Evolutionary conservation across 805 yeast species (phyloP).

Genomic region (Cyberlindnera euphorbiae): DNA sequence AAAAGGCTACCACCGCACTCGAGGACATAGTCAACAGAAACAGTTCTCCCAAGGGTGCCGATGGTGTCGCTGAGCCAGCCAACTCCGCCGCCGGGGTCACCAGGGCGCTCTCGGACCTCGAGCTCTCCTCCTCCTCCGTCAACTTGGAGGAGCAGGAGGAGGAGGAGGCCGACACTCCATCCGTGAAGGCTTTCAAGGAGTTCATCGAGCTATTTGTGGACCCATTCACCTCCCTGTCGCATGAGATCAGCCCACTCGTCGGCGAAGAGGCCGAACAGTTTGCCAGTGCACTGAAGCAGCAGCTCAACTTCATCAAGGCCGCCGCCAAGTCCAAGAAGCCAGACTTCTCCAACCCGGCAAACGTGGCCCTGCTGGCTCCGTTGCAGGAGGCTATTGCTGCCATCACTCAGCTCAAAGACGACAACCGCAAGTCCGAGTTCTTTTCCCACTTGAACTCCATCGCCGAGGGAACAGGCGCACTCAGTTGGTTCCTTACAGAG

Average conservation of each 20-base stretch:
- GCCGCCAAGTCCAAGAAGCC: conserved; percentile 65
- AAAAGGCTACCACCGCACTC: conserved; percentile 25
- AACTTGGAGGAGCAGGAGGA: too few relatives aligned
- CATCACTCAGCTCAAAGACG: conserved; percentile 65
- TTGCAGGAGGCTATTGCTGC: conserved; percentile 55
- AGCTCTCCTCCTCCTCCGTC: conserved; percentile 9
- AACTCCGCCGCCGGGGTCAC: conserved; percentile 1
- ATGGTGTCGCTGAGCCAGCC: conserved; percentile 1
- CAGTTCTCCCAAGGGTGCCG: neutral
- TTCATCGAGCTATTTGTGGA: conserved; percentile 48
- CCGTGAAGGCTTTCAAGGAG: conserved; percentile 48
- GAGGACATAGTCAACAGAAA: conserved; percentile 24
- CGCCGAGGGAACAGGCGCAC: conserved; percentile 83
- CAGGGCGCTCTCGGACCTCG: conserved; percentile 10
- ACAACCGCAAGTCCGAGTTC: conserved; percentile 60
- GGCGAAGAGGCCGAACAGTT: conserved; percentile 49
- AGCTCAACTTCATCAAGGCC: conserved; percentile 53
- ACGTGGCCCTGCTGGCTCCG: conserved; percentile 58
- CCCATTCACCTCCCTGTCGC: conserved; percentile 56
- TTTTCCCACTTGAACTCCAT: conserved; percentile 75
- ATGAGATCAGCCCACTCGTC: conserved; percentile 50
- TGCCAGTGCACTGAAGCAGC: conserved; percentile 50
- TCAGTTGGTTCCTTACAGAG: conserved; percentile 83
- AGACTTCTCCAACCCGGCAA: conserved; percentile 46
- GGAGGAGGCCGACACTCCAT: conserved; percentile 25